Evolutionary conservation across 768 basidiomycete species (phyloP), one percentile per base, ranked within the genome.

Genomic region (Dendrothele bispora): DNA sequence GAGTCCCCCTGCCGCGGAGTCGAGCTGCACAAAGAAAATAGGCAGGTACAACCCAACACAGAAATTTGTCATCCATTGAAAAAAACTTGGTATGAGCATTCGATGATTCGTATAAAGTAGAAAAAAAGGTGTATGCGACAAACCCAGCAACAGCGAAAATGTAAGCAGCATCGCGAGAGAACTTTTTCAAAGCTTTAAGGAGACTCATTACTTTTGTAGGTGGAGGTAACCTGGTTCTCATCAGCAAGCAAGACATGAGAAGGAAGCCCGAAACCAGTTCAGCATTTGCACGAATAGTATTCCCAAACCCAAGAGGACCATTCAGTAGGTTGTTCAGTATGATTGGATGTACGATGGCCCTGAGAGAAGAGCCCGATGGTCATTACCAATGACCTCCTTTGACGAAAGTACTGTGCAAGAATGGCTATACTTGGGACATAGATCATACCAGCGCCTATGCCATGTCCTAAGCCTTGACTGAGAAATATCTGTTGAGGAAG

Each of bases 401-500:
- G 65, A 14, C 67, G 64, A 59, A 81, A 84, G 58, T 78, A 77
- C 49, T 83, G 82, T 3, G 78, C 73, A 6, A 75, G 67, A n/a
- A 81, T 66, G 12, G 75, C 71, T 21, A 80, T 56, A 7, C 74
- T 68, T 0, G 82, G 82, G 2, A 82, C 52, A 56, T 80, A 82
- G 53, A 80, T 67, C 28, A 82, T 52, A 1, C 81, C 81, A 65
- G 76, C 73, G 18, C 80, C 79, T 15, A 81, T 59, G 0, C 82
- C 82, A 67, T 77, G 74, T 0, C 77, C 80, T 6, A 83, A 60
- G 1, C 78, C 80, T 63, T 84, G 80, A 0, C 77, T 66, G 2
- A 84, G 66, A 52, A 82, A 76, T 15, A 73, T 67, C 52, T 59
- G 46, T 22, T 46, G 47, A 38, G 39, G 8, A n/a, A 12, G 17